Evolutionary conservation across 768 basidiomycete genomes (phyloP).

Genomic region (Chlorophyllum brunneum): DNA sequence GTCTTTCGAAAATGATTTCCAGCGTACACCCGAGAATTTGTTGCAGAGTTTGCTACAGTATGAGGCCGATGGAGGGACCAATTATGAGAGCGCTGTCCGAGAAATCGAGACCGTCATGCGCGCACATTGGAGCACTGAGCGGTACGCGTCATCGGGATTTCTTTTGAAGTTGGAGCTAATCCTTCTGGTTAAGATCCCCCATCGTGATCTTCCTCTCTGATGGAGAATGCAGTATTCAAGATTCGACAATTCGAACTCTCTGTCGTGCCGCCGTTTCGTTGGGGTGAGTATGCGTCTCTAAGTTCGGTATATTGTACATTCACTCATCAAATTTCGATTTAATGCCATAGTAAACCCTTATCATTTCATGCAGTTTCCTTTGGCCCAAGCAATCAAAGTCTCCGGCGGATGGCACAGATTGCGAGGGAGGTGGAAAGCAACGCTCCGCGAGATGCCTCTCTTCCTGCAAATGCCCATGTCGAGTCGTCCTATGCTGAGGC

Average conservation of each 20-base stretch:
- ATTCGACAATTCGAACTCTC: slow-evolving; percentile 35
- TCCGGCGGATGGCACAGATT: slow-evolving; percentile 51
- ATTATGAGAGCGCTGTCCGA: slow-evolving; percentile 38
- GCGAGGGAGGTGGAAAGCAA: slow-evolving; percentile 43
- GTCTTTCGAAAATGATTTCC: slow-evolving; percentile 42
- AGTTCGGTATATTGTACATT: not conserved
- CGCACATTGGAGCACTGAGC: slow-evolving; percentile 45
- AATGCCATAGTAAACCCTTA: slow-evolving; percentile 40
- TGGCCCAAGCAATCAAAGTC: slow-evolving; percentile 27
- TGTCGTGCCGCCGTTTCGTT: slow-evolving; percentile 37
- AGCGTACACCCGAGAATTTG: slow-evolving; percentile 40
- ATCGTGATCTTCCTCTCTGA: slow-evolving; percentile 58
- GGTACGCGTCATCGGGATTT: slow-evolving; percentile 23
- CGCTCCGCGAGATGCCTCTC: slow-evolving; percentile 24
- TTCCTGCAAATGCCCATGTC: slow-evolving; percentile 18
- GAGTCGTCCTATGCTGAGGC: slow-evolving; percentile 47
- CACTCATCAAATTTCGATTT: not conserved
- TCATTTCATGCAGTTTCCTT: slow-evolving; percentile 62
- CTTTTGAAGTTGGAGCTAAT: not conserved
- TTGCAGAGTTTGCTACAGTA: slow-evolving; percentile 33
- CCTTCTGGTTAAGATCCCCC: slow-evolving; percentile 32
- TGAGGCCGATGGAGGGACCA: slow-evolving; percentile 32
- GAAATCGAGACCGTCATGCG: slow-evolving; percentile 36
- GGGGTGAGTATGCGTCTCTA: slow-evolving; percentile 31
- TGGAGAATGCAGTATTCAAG: slow-evolving; percentile 42